phyloP scores from a whole-genome alignment of 129 eudicot species.

The Arctium minus region DNA sequence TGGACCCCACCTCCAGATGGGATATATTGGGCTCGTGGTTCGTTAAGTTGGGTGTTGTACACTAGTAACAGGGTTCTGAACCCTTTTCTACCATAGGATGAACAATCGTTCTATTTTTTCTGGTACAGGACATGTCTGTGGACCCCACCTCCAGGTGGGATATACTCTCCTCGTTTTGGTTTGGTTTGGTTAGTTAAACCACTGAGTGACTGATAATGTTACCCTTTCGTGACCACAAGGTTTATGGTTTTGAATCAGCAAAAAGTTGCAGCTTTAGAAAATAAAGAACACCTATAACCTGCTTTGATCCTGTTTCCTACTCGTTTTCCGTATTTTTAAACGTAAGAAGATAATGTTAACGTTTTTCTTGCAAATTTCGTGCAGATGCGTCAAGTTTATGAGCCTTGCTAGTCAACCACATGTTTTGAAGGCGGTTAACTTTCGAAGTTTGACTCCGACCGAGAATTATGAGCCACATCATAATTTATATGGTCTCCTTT shows the following conservation, averaged over 20 bases:
- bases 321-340: background rate
- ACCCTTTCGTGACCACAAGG: background rate
- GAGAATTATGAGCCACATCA: background rate
- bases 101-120: background rate
- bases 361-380: background rate
- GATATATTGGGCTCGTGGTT: background rate
- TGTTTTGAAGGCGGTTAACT: conserved; percentile 13
- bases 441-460: background rate
- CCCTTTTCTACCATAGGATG: background rate
- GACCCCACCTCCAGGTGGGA: background rate
- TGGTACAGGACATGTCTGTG: background rate
- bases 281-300: background rate
- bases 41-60: background rate
- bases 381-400: conserved; percentile 7
- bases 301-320: background rate
- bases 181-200: background rate
- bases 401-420: background rate
- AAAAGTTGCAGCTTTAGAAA: background rate
- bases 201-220: too few relatives aligned
- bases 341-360: background rate
- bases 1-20: background rate
- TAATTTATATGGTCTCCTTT: background rate
- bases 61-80: background rate
- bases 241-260: background rate
- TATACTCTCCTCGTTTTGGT: background rate